Evolutionary conservation across 148 eudicot species (phyloP).

Genomic region (Chenopodium formosanum): DNA sequence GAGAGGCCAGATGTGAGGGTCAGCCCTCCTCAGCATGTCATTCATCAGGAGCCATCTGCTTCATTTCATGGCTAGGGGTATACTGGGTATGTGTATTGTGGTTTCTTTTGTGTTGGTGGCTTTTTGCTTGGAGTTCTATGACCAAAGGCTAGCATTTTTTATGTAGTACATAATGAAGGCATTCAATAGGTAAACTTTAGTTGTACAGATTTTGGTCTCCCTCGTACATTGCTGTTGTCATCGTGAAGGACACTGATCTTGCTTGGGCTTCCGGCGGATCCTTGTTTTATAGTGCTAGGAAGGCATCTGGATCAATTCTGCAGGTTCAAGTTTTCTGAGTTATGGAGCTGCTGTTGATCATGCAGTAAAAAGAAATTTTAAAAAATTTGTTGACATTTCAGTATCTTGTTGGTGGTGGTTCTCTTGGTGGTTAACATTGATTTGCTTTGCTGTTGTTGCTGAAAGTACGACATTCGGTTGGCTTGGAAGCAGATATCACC

Average conservation of each 20-base stretch:
- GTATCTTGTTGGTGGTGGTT: not conserved
- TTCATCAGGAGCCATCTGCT: slow-evolving; percentile 11
- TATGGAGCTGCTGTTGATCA: slow-evolving; percentile 16
- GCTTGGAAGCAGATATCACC: not conserved
- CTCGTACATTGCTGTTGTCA: not conserved
- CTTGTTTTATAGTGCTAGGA: too few species aligned
- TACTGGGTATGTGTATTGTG: slow-evolving; percentile 4
- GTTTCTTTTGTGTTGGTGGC: slow-evolving; percentile 8
- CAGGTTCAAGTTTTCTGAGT: not conserved
- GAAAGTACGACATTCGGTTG: not conserved
- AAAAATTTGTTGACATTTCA: not conserved
- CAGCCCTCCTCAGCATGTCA: slow-evolving; percentile 7
- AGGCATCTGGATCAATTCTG: not conserved
- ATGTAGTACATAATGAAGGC: slow-evolving; percentile 1
- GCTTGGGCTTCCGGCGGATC: not conserved
- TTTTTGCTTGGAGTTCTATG: not conserved
- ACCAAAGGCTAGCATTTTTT: slow-evolving; percentile 1
- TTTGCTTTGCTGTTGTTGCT: not conserved
- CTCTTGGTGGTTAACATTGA: not conserved
- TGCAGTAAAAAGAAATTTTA: not conserved
- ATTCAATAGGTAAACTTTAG: not conserved
- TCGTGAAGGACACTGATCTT: not conserved
- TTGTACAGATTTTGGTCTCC: not conserved
- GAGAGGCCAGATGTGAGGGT: slow-evolving; percentile 32
- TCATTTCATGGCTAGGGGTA: slow-evolving; percentile 40